A percentile compares a stretch with the other conserved stretches of the same genome.
These are phyloP conservation scores for Shiraia bambusicola DNA, from an alignment of 2,329 filamentous ascomycete species.

Conservation along the genomic window DNA sequence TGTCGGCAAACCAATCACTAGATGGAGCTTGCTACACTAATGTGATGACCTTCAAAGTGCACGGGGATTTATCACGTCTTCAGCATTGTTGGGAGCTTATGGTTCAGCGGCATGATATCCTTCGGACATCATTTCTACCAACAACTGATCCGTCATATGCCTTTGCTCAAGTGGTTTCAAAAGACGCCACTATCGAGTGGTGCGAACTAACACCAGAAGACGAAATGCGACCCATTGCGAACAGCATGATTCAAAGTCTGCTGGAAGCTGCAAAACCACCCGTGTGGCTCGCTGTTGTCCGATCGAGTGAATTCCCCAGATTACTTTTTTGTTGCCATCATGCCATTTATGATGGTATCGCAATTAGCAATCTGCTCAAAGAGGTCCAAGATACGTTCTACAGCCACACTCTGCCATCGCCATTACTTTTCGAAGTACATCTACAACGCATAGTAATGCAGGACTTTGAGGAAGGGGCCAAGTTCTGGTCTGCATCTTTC, in stretches of 20 bases:
- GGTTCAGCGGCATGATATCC: constrained; percentile 68
- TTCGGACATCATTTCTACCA: constrained; percentile 73
- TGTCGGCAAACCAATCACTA: constrained; percentile 57
- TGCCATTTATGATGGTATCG: constrained; percentile 82
- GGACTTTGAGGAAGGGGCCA: constrained; percentile 53
- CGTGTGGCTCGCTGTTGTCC: constrained; percentile 36
- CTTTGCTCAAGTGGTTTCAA: constrained; percentile 71
- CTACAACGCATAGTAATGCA: constrained; percentile 59
- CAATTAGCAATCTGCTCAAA: constrained; percentile 67
- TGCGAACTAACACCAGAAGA: not conserved
- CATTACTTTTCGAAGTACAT: constrained; percentile 64
- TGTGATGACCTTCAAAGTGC: constrained; percentile 64
- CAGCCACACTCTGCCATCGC: constrained; percentile 49
- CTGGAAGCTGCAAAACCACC: constrained; percentile 37
- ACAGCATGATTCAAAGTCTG: constrained; percentile 43
- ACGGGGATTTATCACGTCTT: constrained; percentile 54
- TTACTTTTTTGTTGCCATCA: constrained; percentile 68
- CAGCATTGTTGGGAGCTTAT: constrained; percentile 63
- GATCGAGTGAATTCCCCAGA: constrained; percentile 21
- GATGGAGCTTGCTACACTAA: constrained; percentile 67
- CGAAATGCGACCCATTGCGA: constrained; percentile 11
- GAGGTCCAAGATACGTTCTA: constrained; percentile 67
- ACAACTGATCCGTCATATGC: constrained; percentile 63
- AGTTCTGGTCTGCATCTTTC: constrained; percentile 68
- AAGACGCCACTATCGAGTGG: constrained; percentile 39